Evolutionary conservation across 371 early-diverging fungal species (phyloP).

Genomic region (Haplosporangium sp.): DNA sequence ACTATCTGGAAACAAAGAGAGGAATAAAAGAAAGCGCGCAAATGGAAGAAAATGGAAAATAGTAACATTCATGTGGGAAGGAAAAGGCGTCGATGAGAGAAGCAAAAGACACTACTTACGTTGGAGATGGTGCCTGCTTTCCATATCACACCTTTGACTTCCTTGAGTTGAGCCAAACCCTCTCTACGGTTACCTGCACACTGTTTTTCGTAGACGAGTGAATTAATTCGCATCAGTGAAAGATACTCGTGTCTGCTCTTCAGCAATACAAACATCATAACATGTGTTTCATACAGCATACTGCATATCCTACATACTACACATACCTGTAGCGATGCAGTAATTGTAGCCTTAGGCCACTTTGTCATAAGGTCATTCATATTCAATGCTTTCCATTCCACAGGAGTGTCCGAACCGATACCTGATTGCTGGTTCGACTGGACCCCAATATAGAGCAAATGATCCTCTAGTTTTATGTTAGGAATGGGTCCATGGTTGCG

Average conservation of each 20-base stretch:
- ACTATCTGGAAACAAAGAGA: neutral
- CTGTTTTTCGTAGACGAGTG: too few relatives aligned
- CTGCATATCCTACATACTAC: neutral
- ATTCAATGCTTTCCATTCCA: slow-evolving; percentile 26
- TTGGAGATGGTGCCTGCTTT: slow-evolving; percentile 85
- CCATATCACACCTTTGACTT: slow-evolving; percentile 87
- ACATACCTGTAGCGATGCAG: slow-evolving; percentile 39
- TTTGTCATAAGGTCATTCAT: slow-evolving; percentile 45
- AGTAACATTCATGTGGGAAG: neutral
- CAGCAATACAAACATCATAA: neutral
- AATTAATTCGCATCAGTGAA: too few relatives aligned
- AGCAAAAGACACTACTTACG: slow-evolving; percentile 23
- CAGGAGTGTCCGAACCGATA: neutral
- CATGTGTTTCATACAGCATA: neutral
- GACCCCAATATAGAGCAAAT: slow-evolving; percentile 58
- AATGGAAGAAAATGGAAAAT: too few relatives aligned
- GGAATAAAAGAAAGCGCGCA: neutral
- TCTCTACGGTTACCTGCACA: slow-evolving; percentile 89
- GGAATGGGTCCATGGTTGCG: slow-evolving; percentile 93
- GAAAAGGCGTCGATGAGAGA: neutral
- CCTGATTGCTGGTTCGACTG: slow-evolving; percentile 10
- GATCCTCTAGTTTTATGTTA: slow-evolving; percentile 62
- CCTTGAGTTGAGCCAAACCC: slow-evolving; percentile 81
- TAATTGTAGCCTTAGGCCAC: slow-evolving; percentile 45
- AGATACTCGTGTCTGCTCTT: neutral